Evolutionary conservation across 2,329 filamentous ascomycete species (phyloP), one percentile per base, ranked within the genome.

Genomic region (Salinomyces thailandicus): DNA sequence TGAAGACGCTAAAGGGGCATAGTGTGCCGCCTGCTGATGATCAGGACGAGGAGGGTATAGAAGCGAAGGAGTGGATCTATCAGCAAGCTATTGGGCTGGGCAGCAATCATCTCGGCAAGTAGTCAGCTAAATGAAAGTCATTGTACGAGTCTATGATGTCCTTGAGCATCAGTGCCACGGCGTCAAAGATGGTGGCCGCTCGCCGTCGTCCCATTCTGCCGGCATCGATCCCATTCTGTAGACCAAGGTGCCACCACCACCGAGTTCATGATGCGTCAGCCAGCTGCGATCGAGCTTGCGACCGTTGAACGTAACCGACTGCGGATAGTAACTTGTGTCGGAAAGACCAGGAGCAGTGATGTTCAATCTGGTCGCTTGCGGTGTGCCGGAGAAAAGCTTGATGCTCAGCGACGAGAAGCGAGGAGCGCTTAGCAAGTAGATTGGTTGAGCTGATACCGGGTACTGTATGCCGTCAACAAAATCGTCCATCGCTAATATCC

Each of bases 61-160:
- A 47, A 26, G 54, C 54, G 9, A 62, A 62, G 44, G 62, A 65
- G 40, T 66, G 62, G 63, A 63, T 65, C 34, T 44, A 60, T 28
- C 50, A 53, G 39, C 55, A 63, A 36, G 55, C 59, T 8, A 51
- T 57, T 33, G 58, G 55, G 36, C 48, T 67, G 46, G 45, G 45
- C 18, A 39, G 31, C 31, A 39, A 37, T 20, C 35, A 39, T 29
- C 13, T 43, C 5, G 37, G 18, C 17, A 33, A 38, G 9, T 35
- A 35, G 13, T 28, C 7, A n/a, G 19, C 18, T 26, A 16, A n/a
- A 6, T n/a, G n/a, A n/a, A n/a, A n/a, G n/a, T n/a, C n/a, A n/a
- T n/a, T 26, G 22, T 4, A 26, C 22, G 22, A 26, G n/a, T 26
- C 22, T 26, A 4, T 9, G 22, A 26, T 26, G 9, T n/a, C 4